Base-by-base conservation (phyloP, 148 eudicot genomes). In the Rheum nobile region DNA sequence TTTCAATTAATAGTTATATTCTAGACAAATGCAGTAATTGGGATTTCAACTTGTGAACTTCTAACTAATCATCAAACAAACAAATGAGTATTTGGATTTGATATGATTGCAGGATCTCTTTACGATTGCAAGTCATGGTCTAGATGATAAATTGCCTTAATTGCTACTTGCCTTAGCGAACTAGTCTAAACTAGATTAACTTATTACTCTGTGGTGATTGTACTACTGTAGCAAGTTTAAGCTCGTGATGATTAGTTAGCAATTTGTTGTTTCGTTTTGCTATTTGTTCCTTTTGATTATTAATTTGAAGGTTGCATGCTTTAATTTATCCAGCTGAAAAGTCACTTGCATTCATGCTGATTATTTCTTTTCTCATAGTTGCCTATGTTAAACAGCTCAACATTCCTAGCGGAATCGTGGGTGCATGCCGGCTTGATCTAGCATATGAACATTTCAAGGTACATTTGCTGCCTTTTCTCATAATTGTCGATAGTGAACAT, bases 401-500 rank as follows among this genome's bases (percentile, higher is more conserved):
- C 81, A 86, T 88, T 82, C 97, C 98, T 46, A 91, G 91, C 75
- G 98, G 98, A 73, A 86, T 93, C 39, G 98, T 93, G 81, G 98
- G 98, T 82, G 92, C 98, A 46, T 93, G 97, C 75, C 92, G 91
- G 82, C 98, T 93, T 79, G 97, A 91, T 83, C 72, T 89, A 74
- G 98, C 98, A 67, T 91, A 86, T 81, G 91, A 89, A 79, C 91
- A 93, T 82, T 93, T 89, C 86, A 91, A 91, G 97, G 98, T 93
- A 82, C 74, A 78, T 50, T 47, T 67, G 34, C 12, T 55, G 43
- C 43, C 42, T 48, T 74, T 24, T 19, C 42, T 38, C 43, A 17
- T 67, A 67, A 21, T 11, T 34, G 22, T 13, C 1, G 41, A 5
- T 16, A 7, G 71, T 34, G 34, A 17, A 7, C 65, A 24, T 57